A percentile compares a stretch with the other conserved stretches of the same genome.
Evolutionary conservation across 768 basidiomycete genomes (phyloP).

Genomic region (Phlebiopsis gigantea): DNA sequence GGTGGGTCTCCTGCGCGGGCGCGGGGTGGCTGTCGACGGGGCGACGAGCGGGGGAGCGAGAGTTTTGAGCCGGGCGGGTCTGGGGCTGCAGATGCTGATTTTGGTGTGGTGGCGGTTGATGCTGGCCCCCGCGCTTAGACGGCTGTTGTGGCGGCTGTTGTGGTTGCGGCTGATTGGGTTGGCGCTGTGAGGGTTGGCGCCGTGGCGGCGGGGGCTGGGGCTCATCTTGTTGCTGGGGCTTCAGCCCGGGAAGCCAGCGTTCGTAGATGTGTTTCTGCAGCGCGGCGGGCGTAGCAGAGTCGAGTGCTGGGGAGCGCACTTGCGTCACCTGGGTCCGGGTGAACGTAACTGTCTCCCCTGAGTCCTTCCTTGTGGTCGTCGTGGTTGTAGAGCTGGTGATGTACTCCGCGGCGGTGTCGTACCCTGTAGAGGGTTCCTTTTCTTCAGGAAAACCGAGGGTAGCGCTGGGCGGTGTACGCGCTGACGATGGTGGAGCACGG

Average conservation of each 20-base stretch:
- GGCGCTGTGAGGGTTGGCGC: not conserved
- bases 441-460: not conserved
- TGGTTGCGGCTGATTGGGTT: not conserved
- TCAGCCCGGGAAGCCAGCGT: not conserved
- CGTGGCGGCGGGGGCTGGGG: not conserved
- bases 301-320: not conserved
- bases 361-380: constrained; percentile 1
- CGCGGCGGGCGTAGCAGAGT: not conserved
- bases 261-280: not conserved
- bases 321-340: constrained; percentile 4
- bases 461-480: constrained; percentile 16
- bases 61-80: not conserved
- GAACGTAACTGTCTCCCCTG: constrained; percentile 1
- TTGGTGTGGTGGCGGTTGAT: constrained; percentile 3
- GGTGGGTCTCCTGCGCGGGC: not conserved
- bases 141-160: not conserved
- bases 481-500: constrained; percentile 13
- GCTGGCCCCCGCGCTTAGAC: not conserved
- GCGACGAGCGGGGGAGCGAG: constrained; percentile 4
- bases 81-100: constrained; percentile 1
- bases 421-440: constrained; percentile 1
- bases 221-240: not conserved
- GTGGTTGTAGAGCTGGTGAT: not conserved
- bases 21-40: not conserved
- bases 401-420: constrained; percentile 5